Evolutionary conservation across 176 grass and related monocot genomes (phyloP), one percentile per base, ranked within the genome.

Genomic region (Avena eriantha): DNA sequence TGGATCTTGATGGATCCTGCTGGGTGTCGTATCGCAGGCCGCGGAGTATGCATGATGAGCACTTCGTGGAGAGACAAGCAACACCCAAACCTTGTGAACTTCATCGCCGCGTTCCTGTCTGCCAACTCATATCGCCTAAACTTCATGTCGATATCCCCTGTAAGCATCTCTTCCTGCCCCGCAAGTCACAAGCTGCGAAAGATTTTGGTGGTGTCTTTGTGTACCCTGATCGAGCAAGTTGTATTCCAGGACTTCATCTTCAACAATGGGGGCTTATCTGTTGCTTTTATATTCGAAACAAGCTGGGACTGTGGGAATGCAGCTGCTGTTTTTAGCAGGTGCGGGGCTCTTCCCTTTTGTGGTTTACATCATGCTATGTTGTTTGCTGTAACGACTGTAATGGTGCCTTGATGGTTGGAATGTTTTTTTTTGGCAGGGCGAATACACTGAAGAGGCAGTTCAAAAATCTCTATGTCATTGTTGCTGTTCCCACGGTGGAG

Each of bases 31-130:
- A 4, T 18, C 1, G 1, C 84, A 93, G 89, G 61, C 41, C 73
- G 81, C 63, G 95, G 95, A 85, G 86, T 90, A 53, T 98, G 95
- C 77, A 86, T 95, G 77, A 95, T 98, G 95, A 98, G 81, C 85
- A 87, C 77, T 1, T 74, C 87, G 53, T 98, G 93, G 95, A 93
- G 82, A 66, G 91, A 98, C 46, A 95, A 89, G 22, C 95, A 92
- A 17, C 66, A 90, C 23, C 85, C 89, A 4, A 79, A 82, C 58
- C 89, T 98, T 74, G 77, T 98, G 67, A 89, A 86, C 78, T 95
- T 88, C 79, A 84, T 92, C 14, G 80, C 89, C 10, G 71, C 87
- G 4, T 95, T 95, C 70, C 89, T 98, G 13, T 66, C 86, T 14
- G 83, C 85, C 66, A 95, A 98, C 79, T 92, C 73, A 18, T 93